Evolutionary conservation across 2,329 filamentous ascomycete genomes (phyloP), one percentile per base, ranked within the genome.

Genomic region (Mycosphaerella arachidis): DNA sequence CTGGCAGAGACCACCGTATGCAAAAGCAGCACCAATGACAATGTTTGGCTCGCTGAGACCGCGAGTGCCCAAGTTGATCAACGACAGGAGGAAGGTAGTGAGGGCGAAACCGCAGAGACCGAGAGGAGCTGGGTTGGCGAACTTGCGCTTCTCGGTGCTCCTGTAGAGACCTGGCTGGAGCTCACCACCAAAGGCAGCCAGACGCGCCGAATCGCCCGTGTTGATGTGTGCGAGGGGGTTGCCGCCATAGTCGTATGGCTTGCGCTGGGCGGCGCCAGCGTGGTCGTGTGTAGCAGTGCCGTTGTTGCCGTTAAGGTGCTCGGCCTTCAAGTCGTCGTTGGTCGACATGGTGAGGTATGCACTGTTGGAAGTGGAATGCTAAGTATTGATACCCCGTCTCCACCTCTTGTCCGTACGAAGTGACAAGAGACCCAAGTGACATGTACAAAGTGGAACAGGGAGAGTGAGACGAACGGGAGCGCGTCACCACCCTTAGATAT

Each of bases 41-140:
- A 81, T 66, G 68, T 77, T 81, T 33, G 79, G 78, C 48, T 73
- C 70, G 9, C 62, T 66, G 62, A 81, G 74, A 59, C 72, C 71
- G 9, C 68, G 70, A 4, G 78, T 79, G 35, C 76, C 74, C 64
- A 81, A 66, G 66, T 81, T 81, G 73, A 81, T 79, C 53, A 77
- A 67, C 5, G 78, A 79, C 56, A 88, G 78, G 13, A 84, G 78
- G 68, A 88, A 86, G 9, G 85, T 87, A 9, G 86, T 87, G 64
- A 86, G 70, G n/a, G 85, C 84, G 73, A 88, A 88, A 74, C 82
- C 84, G 54, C 83, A 81, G 51, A 86, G 78, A 58, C 84, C 84
- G 24, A 86, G 77, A 9, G 84, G 84, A 59, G 83, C 83, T 51
- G 84, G 84, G 71, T 86, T 86, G 70, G 78, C 84, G 68, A 84